A percentile compares a stretch with the other conserved stretches of the same genome.
Evolutionary conservation across 78 protist species (phyloP).

Genomic region (Dictyostelium brefeldianum): DNA sequence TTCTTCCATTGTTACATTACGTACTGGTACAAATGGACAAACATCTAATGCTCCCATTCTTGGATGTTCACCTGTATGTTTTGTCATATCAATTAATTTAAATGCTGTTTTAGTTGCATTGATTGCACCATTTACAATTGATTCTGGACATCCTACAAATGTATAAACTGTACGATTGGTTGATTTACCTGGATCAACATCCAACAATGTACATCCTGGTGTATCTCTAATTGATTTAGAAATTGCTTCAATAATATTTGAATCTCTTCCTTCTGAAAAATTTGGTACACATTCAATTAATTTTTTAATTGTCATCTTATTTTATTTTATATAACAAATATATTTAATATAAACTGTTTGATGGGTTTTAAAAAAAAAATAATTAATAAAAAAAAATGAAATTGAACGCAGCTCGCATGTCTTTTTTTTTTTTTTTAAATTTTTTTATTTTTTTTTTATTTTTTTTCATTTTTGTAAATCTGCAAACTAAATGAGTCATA

Average conservation of each 20-base stretch:
- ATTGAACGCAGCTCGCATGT: too few species aligned
- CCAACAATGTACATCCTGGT: constrained; percentile 76
- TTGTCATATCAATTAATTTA: constrained; percentile 82
- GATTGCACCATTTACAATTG: constrained; percentile 81
- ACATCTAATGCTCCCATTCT: constrained; percentile 87
- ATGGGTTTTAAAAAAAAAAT: background rate
- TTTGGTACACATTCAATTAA: constrained; percentile 87
- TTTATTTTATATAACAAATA: too few species aligned
- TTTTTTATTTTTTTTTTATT: too few species aligned
- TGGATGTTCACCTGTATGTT: constrained; percentile 82
- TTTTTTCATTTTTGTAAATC: too few species aligned
- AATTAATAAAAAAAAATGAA: background rate
- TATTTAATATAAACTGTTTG: too few species aligned
- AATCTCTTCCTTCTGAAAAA: constrained; percentile 87
- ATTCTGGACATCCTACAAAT: constrained; percentile 78
- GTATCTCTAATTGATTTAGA: constrained; percentile 57
- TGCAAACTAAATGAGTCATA: too few species aligned
- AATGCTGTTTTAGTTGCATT: constrained; percentile 42
- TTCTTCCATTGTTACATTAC: constrained; percentile 82
- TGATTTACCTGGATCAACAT: constrained; percentile 86
- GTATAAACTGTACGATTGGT: constrained; percentile 85
- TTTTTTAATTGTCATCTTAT: background rate
- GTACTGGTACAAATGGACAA: constrained; percentile 83
- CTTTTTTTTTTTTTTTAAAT: too few species aligned
- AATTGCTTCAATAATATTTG: constrained; percentile 74